phyloP scores from a whole-genome alignment of 495 filamentous ascomycete species.

The Cercophora sp. region DNA sequence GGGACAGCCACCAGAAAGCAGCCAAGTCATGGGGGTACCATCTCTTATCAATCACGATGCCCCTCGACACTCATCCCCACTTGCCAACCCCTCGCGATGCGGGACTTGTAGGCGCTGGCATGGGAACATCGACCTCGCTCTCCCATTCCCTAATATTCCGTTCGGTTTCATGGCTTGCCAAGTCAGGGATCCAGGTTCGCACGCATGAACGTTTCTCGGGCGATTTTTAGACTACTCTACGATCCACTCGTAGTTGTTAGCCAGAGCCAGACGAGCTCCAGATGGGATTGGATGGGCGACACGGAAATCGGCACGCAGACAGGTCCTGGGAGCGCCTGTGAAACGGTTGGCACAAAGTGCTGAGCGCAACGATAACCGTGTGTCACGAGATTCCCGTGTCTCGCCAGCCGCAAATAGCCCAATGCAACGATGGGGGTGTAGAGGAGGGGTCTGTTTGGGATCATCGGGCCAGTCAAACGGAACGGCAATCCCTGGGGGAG shows the following conservation, averaged over 20 bases:
- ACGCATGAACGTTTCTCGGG: slow-evolving; percentile 3
- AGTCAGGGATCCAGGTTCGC: not conserved
- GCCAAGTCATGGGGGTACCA: no score
- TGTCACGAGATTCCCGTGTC: slow-evolving; percentile 3
- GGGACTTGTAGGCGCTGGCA: not conserved
- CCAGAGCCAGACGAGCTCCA: no score
- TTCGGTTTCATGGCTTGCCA: slow-evolving; percentile 3
- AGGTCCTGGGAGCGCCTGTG: not conserved
- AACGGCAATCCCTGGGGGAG: slow-evolving; percentile 15
- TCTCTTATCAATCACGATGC: no score
- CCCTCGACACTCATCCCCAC: not conserved
- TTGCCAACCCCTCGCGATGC: not conserved
- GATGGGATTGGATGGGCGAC: no score
- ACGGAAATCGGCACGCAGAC: no score
- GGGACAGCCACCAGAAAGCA: slow-evolving; percentile 3
- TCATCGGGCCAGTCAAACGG: slow-evolving; percentile 4
- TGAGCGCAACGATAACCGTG: no score
- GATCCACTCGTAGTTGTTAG: no score
- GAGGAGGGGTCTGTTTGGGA: not conserved
- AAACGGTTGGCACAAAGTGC: not conserved
- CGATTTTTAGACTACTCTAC: no score
- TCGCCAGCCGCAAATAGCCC: not conserved
- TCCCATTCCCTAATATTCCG: not conserved
- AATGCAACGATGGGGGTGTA: not conserved
- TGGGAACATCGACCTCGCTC: not conserved